Base-by-base conservation (phyloP, 2,329 filamentous ascomycete genomes). In the Aspergillus arachidicola region DNA sequence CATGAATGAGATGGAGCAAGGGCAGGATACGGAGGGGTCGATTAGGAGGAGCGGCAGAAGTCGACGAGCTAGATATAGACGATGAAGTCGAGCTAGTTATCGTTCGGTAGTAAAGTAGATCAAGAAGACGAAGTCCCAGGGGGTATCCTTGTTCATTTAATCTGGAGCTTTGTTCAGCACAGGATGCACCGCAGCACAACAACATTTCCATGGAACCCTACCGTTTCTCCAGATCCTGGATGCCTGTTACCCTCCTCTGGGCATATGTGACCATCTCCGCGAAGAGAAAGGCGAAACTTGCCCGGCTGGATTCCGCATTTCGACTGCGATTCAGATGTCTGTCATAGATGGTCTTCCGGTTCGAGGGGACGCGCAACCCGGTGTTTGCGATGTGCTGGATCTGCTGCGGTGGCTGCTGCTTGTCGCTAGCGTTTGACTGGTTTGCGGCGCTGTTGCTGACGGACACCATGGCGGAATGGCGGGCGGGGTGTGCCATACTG, bases 291-390 rank as follows among this genome's bases (percentile, higher is more conserved):
- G 95, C 94, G 80, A 99, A 98, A 80, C 92, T 93, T 12, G 95
- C 88, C 75, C 96, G 91, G 78, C 93, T 97, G 69, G 96, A 87
- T 83, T 98, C 94, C 63, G 91, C 87, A 71, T 91, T 92, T 77
- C 93, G 92, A 72, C 89, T 91, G 68, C 95, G 91, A 80, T 97
- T 97, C 65, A 98, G 84, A 66, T 96, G 93, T 60, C 95, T 88
- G 83, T 97, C 93, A 83, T 98, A 99, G 82, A 99, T 98, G 68
- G 93, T 97, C 83, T 98, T 98, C 82, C 93, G 93, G 78, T 89
- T 96, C 61, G 92, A 92, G 55, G 95, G 94, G 74, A 96, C 92
- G 70, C 93, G 91, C 66, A 99, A 89, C 30, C 91, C 78, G 5
- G 80, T 78, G 63, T 80, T 76, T 30, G 79, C 72, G 67, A 79